A percentile compares a stretch with the other conserved stretches of the same genome.
phyloP scores from a whole-genome alignment of 2,329 filamentous ascomycete genomes.

The Penicillium polonicum region DNA sequence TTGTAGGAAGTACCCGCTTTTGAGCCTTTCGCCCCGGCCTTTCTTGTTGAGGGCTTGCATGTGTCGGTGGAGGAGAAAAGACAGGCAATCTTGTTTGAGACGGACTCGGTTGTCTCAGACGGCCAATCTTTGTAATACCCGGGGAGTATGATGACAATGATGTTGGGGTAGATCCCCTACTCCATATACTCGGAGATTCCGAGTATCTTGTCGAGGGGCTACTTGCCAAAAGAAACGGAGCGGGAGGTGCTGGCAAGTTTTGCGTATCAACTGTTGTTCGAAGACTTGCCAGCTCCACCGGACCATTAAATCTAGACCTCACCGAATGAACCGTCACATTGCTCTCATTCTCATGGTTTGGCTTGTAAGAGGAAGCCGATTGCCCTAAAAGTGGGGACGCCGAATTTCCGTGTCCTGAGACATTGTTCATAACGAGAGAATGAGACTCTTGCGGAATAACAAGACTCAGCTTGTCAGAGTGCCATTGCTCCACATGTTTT shows the following conservation, averaged over 20 bases:
- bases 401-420: slow-evolving; percentile 10
- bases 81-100: slow-evolving; percentile 39
- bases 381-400: slow-evolving; percentile 10
- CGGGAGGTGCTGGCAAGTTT: slow-evolving; percentile 39
- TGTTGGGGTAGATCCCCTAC: slow-evolving; percentile 50
- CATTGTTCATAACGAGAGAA: slow-evolving; percentile 18
- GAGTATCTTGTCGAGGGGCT: slow-evolving; percentile 49
- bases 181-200: slow-evolving; percentile 48
- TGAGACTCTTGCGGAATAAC: slow-evolving; percentile 29
- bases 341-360: slow-evolving; percentile 16
- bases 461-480: slow-evolving; percentile 32
- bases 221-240: slow-evolving; percentile 41
- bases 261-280: slow-evolving; percentile 36
- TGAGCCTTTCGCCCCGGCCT: slow-evolving; percentile 12
- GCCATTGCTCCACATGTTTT: slow-evolving; percentile 29
- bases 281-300: slow-evolving; percentile 41
- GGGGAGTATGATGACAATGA: slow-evolving; percentile 52
- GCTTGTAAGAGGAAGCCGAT: slow-evolving; percentile 15
- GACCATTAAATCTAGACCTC: slow-evolving; percentile 25
- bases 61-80: slow-evolving; percentile 25
- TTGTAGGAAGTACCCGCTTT: slow-evolving; percentile 14
- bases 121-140: slow-evolving; percentile 41
- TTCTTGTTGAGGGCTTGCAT: slow-evolving; percentile 24
- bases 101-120: slow-evolving; percentile 38
- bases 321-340: slow-evolving; percentile 10